These are phyloP conservation scores for Phytopythium kandeliae DNA, from an alignment of 352 stramenopile species.

Conservation along the genomic window DNA sequence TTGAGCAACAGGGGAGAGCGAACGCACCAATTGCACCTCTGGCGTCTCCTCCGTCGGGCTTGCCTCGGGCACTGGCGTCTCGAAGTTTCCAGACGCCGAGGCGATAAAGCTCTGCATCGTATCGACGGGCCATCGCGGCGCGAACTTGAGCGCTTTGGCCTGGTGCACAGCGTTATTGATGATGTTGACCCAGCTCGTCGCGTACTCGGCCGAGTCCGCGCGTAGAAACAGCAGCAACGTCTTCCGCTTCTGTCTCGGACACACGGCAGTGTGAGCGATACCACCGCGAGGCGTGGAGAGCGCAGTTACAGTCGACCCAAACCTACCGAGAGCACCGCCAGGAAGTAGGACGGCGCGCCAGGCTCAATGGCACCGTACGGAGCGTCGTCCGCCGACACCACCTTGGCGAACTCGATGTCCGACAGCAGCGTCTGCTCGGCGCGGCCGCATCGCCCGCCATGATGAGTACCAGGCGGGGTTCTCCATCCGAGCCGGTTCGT, in stretches of 20 bases:
- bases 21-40: conserved; percentile 11
- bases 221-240: conserved; percentile 75
- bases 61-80: conserved; percentile 16
- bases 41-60: conserved; percentile 18
- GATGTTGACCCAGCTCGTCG: conserved; percentile 67
- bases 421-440: conserved; percentile 29
- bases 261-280: neutral
- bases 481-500: too few relatives aligned
- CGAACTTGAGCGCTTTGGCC: conserved; percentile 58
- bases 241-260: conserved; percentile 51
- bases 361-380: conserved; percentile 67
- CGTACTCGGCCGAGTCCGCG: conserved; percentile 64
- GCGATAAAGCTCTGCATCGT: conserved; percentile 75
- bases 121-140: conserved; percentile 56
- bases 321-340: conserved; percentile 69
- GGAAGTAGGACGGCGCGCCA: conserved; percentile 49
- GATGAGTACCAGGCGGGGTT: neutral
- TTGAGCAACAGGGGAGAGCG: too few relatives aligned
- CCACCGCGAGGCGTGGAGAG: neutral
- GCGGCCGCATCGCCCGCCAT: neutral
- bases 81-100: conserved; percentile 42
- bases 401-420: conserved; percentile 70
- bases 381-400: conserved; percentile 70
- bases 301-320: too few relatives aligned
- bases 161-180: conserved; percentile 77